These are phyloP conservation scores for Geranium brycei DNA, from an alignment of 345 rosid genomes.

Conservation along the genomic window DNA sequence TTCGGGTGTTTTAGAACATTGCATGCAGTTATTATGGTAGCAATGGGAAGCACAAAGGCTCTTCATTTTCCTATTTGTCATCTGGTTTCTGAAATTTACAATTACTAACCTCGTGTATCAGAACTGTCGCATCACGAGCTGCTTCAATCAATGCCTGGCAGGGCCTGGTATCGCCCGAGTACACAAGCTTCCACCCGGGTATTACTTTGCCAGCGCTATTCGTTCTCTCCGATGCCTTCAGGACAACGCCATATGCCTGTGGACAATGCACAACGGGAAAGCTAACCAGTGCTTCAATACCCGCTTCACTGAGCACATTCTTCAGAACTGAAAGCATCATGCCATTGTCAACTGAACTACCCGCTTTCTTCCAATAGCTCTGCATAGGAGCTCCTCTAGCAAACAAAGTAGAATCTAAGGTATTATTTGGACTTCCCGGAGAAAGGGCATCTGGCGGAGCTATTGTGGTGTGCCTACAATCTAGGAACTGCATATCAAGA, in stretches of 20 bases:
- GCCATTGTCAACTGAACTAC: constrained; percentile 33
- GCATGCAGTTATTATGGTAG: neutral
- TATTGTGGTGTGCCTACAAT: constrained; percentile 62
- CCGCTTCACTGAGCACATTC: constrained; percentile 46
- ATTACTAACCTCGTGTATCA: constrained; percentile 61
- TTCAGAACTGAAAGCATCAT: constrained; percentile 36
- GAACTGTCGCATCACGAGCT: constrained; percentile 67
- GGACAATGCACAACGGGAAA: constrained; percentile 96
- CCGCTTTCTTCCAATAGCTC: constrained; percentile 49
- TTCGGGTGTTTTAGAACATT: too few relatives aligned
- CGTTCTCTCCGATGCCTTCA: constrained; percentile 59
- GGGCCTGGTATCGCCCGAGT: constrained; percentile 96
- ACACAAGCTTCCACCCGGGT: constrained; percentile 90
- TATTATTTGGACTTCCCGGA: constrained; percentile 17
- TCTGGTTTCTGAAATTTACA: too few relatives aligned
- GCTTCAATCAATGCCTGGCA: constrained; percentile 64
- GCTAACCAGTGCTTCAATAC: constrained; percentile 55
- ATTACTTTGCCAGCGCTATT: constrained; percentile 53
- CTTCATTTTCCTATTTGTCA: too few relatives aligned
- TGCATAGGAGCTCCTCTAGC: constrained; percentile 63
- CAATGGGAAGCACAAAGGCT: neutral
- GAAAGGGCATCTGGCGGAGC: constrained; percentile 44
- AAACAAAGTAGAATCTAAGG: constrained; percentile 33
- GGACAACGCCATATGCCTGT: constrained; percentile 65
- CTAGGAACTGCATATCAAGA: constrained; percentile 79